Evolutionary conservation across 352 stramenopile species (phyloP), one percentile per base, ranked within the genome.

Genomic region (Pythium periplocum): DNA sequence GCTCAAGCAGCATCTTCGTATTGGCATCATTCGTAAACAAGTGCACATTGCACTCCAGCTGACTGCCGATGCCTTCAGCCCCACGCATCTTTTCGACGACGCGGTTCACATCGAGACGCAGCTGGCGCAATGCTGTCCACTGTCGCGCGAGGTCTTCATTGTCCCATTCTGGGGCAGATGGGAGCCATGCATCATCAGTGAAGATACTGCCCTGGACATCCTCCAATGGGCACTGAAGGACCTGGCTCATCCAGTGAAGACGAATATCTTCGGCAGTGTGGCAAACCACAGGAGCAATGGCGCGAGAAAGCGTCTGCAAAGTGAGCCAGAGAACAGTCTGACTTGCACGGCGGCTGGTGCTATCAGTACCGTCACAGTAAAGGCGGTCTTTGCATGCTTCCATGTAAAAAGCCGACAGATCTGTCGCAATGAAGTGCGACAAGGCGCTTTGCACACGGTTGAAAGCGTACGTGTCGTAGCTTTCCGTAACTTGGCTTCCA

Each of bases 361-460:
- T 85, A 61, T 96, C 70, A 6, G 82, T 57, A 10, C 75, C 79
- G 35, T 96, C 97, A 64, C 97, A 98, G 72, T 99, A 99, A 38
- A 99, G 68, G 6, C 96, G 81, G 64, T 99, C 96, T 66, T 99
- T 99, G 37, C 90, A 85, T 12, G 96, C 93, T 68, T 99, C 95
- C 65, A 98, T 89, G 78, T 99, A 99, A 64, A 99, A 98, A 53
- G 97, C 96, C 33, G 96, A 99, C 9, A 99, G 65, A 62, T 99
- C 96, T 0, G 86, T 90, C 32, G 90, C 83, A 66, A 98, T 78
- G 53, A 95, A 99, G 53, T 95, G 82, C 32, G 96, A 75, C 0
- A 99, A 43, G 33, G 94, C 84, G 59, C 98, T 89, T 57, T 94
- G 87, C 43, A 92, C 95, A 42, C 86, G 76, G 58, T 95, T 95